Evolutionary conservation across 176 grass and related monocot genomes (phyloP), one percentile per base, ranked within the genome.

Genomic region (Dactylis glomerata): DNA sequence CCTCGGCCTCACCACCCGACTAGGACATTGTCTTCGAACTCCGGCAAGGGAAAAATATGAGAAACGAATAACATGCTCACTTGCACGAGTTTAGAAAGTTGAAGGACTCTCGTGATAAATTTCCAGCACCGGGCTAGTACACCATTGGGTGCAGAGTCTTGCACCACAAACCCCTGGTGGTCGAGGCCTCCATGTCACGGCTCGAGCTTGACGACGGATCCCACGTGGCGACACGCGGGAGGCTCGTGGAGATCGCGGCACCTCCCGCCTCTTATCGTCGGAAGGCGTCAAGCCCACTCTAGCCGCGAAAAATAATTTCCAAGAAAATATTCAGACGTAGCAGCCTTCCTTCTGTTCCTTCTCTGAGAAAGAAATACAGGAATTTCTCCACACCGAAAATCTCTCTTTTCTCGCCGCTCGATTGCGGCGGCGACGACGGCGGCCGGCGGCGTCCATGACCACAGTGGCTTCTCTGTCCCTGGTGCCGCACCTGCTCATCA

Each of bases 181-280:
- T 46, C 9, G 63, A 44, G 80, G 55, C 68, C 45, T 70, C 94
- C 94, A 97, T 78, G 33, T 91, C 73, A 86, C 66, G 51, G 45
- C 77, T 9, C 2, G 63, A 49, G 49, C 72, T 19, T 1, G 0
- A 49, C 62, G 10, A 11, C 20, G 37, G 45, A 37, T 62, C 55
- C 63, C 92, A 92, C 90, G 92, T 97, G 94, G 90, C 90, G 19
- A 22, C 30, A 2, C 76, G 87, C 77, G 92, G 90, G 89, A 94
- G 94, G 91, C 89, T 83, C 58, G 20, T 58, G 85, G 66, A 81
- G 89, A 97, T 94, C 94, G 94, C 94, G n/a, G n/a, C n/a, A n/a
- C n/a, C n/a, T n/a, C n/a, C n/a, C n/a, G 94, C 91, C 87, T 86
- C 94, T 92, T 91, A 96, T 96, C 94, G 86, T 74, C 15, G 15